Conservation (phyloP, 495 filamentous ascomycete species). For the Neurospora sp. region DNA sequence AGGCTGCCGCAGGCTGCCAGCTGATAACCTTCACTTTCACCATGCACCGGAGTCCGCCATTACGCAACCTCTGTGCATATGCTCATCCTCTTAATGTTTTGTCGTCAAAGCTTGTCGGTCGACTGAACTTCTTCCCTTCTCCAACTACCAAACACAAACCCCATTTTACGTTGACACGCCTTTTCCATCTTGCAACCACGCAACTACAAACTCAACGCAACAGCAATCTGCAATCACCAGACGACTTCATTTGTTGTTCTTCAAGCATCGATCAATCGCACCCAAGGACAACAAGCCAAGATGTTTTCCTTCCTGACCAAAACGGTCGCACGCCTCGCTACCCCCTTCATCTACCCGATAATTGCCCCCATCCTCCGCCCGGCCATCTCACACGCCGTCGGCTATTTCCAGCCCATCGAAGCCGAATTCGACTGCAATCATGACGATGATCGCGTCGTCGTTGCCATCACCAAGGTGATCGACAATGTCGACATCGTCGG, state of each 20-base stretch:
- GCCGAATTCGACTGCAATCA: background rate
- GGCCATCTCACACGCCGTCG: background rate
- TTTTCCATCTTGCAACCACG: background rate
- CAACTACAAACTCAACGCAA: background rate
- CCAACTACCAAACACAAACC: background rate
- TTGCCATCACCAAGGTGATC: background rate
- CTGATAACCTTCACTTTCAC: background rate
- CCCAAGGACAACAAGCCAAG: background rate
- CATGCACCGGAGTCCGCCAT: background rate
- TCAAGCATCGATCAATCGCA: background rate
- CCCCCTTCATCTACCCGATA: background rate
- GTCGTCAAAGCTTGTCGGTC: background rate
- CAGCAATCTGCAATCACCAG: background rate
- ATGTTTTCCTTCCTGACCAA: background rate
- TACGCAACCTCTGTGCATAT: background rate
- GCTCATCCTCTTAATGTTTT: background rate
- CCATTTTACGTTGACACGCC: background rate
- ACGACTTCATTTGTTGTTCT: background rate
- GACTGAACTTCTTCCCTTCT: background rate
- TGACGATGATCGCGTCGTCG: background rate
- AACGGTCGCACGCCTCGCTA: background rate
- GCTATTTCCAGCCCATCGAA: background rate
- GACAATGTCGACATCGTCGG: background rate
- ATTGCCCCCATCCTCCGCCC: background rate
- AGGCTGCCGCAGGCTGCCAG: background rate